Evolutionary conservation across 768 basidiomycete genomes (phyloP), one percentile per base, ranked within the genome.

Genomic region (Xerocomellus chrysenteron): DNA sequence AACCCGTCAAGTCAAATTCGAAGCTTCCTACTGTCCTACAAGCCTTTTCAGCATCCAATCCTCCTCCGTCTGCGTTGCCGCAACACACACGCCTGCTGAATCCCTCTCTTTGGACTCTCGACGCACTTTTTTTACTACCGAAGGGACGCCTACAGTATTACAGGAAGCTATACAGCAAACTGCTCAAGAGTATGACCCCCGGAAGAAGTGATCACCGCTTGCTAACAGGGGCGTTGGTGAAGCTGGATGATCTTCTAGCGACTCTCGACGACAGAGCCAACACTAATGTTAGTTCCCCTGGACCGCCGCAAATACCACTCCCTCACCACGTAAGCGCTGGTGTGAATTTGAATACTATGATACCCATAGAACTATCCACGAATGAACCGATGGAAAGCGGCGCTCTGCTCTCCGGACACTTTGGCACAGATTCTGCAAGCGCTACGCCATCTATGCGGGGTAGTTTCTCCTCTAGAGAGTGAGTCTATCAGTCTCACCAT

Each of bases 121-220:
- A 98, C 67, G 75, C 83, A 9, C 78, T 98, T 21, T 99, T 99
- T 76, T 74, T 89, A 13, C 80, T 98, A 10, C 97, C 97, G 0
- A 88, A 86, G 66, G 77, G 78, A 14, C 84, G 97, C 42, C 75
- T 99, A 54, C 86, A 85, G 64, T 98, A 99, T 73, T 98, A 98
- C 77, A 86, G 85, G 67, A 95, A 90, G 69, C 78, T 98, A 1
- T 98, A 98, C 68, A 80, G 82, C 49, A 84, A 89, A 47, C 75
- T 98, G 44, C 75, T 98, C 47, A 92, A 90, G 73, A 91, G 88
- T 65, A 94, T 94, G 2, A 82, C 84, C 28, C 87, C 91, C 5
- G 94, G 94, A 17, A 79, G 87, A 65, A 92, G 87, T 60, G 96
- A 98, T 69, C 88, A 98, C 69, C 82, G 80, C 33, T 74, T 97